These are phyloP conservation scores for Suillus tomentosus DNA, from an alignment of 768 basidiomycete species.

Conservation along the genomic window DNA sequence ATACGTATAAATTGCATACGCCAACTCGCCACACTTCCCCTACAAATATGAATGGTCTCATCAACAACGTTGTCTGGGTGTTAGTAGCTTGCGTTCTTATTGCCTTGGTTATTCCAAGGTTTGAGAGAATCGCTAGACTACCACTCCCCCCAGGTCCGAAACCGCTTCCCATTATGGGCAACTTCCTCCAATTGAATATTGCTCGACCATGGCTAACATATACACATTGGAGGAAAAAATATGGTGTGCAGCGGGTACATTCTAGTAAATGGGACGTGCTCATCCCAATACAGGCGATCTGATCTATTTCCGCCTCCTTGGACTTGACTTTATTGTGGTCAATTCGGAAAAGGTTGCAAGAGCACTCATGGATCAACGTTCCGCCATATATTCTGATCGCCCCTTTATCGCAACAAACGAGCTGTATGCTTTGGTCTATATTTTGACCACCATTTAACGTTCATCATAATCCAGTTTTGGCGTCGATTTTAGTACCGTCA, in stretches of 20 bases:
- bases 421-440: constrained; percentile 16
- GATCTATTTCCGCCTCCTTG: constrained; percentile 24
- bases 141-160: constrained; percentile 34
- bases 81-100: background rate
- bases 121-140: constrained; percentile 3
- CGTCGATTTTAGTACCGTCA: constrained; percentile 28
- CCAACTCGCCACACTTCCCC: background rate
- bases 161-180: constrained; percentile 33
- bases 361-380: constrained; percentile 30
- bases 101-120: constrained; percentile 1
- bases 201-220: constrained; percentile 37
- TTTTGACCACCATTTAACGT: constrained; percentile 2
- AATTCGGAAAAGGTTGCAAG: constrained; percentile 32
- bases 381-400: constrained; percentile 30
- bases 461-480: constrained; percentile 24
- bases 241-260: constrained; percentile 23
- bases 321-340: constrained; percentile 27
- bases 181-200: constrained; percentile 28
- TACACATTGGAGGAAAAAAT: constrained; percentile 35
- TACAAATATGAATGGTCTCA: background rate
- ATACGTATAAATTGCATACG: background rate
- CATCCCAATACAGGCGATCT: constrained; percentile 22
- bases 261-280: background rate
- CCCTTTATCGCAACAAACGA: constrained; percentile 20
- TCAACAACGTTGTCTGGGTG: background rate